phyloP scores from a whole-genome alignment of 192 early-diverging fungal species.

The Mortierella antarctica region DNA sequence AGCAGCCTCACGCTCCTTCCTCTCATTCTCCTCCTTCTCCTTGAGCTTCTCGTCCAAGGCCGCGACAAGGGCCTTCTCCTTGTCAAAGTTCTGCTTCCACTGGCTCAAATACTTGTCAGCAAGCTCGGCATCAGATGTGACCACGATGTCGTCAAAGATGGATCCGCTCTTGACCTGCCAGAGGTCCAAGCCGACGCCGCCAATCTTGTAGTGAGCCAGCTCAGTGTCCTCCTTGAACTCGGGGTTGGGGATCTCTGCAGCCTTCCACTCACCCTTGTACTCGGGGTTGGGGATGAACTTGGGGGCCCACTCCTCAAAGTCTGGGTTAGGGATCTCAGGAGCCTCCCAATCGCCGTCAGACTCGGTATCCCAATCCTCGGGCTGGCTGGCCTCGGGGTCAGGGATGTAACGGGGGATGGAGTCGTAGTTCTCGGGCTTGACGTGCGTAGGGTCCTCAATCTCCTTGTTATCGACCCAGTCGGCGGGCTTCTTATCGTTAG shows the following conservation, averaged over 20 bases:
- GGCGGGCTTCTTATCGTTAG: conserved; percentile 85
- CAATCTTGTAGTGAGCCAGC: conserved; percentile 87
- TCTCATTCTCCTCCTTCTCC: conserved; percentile 12
- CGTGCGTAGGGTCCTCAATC: conserved; percentile 83
- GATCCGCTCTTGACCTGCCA: conserved; percentile 96
- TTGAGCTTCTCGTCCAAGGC: conserved; percentile 16
- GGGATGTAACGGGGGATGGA: conserved; percentile 79
- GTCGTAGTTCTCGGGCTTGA: conserved; percentile 85
- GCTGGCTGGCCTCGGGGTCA: conserved; percentile 84
- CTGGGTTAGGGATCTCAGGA: conserved; percentile 87
- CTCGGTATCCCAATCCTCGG: conserved; percentile 92
- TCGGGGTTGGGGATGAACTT: conserved; percentile 89
- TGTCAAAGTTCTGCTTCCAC: conserved; percentile 22
- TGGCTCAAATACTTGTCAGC: conserved; percentile 67
- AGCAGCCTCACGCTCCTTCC: conserved; percentile 6
- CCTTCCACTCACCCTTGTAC: conserved; percentile 94
- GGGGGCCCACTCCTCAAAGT: conserved; percentile 84
- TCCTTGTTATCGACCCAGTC: conserved; percentile 90
- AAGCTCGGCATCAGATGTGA: conserved; percentile 84
- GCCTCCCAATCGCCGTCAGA: conserved; percentile 98
- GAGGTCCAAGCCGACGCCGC: conserved; percentile 91
- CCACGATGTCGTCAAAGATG: conserved; percentile 94
- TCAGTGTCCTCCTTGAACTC: conserved; percentile 89
- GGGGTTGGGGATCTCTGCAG: conserved; percentile 92
- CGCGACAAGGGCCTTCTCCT: conserved; percentile 27